phyloP scores from a whole-genome alignment of 768 basidiomycete genomes.

The Kwoniella sp. region DNA sequence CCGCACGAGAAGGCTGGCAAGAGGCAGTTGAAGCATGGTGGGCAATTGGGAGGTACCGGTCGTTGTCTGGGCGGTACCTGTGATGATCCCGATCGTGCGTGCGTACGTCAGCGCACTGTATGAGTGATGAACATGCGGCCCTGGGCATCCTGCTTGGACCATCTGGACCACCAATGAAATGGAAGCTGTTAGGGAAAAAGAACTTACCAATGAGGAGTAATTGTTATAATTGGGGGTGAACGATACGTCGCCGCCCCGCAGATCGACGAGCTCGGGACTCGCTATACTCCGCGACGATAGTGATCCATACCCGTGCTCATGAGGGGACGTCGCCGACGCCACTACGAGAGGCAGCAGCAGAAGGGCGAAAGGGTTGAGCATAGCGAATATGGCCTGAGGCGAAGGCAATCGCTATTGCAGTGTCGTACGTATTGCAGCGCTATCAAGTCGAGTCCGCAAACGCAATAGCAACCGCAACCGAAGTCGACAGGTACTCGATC shows the following conservation, averaged over 20 bases:
- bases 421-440: too few relatives aligned
- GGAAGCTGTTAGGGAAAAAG: too few relatives aligned
- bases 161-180: too few relatives aligned
- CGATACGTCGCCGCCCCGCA: conserved; percentile 10
- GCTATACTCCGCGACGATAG: conserved; percentile 10
- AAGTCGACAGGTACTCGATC: too few relatives aligned
- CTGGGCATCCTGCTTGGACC: too few relatives aligned
- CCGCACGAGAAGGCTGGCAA: conserved; percentile 89
- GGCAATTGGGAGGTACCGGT: conserved; percentile 46
- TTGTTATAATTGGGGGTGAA: conserved; percentile 10
- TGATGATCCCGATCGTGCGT: neutral
- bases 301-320: conserved; percentile 7
- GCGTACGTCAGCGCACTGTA: neutral
- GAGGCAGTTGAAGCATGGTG: conserved; percentile 89
- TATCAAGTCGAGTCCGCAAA: too few relatives aligned
- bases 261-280: conserved; percentile 7
- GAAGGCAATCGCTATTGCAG: neutral
- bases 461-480: too few relatives aligned
- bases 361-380: conserved; percentile 6
- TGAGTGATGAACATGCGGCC: too few relatives aligned
- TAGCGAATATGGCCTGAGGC: neutral
- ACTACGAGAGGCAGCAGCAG: conserved; percentile 6
- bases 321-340: neutral
- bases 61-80: conserved; percentile 18
- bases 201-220: conserved; percentile 16